Evolutionary conservation across 257 asterid species (phyloP).

Genomic region (Solanum pinnatisectum): DNA sequence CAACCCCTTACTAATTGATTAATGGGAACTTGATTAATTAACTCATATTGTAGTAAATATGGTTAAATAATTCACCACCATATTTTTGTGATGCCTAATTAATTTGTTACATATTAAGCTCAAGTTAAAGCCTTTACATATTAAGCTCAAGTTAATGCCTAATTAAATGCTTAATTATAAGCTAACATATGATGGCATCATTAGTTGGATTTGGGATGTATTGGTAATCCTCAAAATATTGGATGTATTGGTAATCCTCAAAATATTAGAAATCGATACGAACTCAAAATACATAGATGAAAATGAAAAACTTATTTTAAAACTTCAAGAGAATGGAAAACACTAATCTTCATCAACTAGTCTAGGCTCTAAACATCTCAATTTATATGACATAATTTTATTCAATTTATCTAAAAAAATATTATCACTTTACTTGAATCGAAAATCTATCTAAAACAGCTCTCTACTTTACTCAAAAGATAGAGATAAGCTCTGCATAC

Average conservation of each 20-base stretch:
- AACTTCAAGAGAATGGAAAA: background rate
- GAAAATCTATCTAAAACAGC: too few species aligned
- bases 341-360: background rate
- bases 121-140: background rate
- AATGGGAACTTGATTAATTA: background rate
- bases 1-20: background rate
- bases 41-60: background rate
- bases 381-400: too few species aligned
- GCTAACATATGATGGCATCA: background rate
- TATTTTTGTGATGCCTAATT: background rate
- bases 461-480: too few species aligned
- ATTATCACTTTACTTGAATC: rapidly evolving
- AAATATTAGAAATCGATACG: background rate
- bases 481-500: too few species aligned
- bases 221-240: background rate
- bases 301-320: background rate
- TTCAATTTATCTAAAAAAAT: too few species aligned
- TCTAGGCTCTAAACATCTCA: too few species aligned
- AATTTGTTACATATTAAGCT: background rate
- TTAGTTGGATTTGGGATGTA: background rate
- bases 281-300: background rate
- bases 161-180: background rate
- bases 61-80: background rate
- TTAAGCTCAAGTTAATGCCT: background rate
- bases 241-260: background rate